A percentile compares a stretch with the other conserved stretches of the same genome.
Conservation (phyloP, 768 basidiomycete species). For the Mycena venus region DNA sequence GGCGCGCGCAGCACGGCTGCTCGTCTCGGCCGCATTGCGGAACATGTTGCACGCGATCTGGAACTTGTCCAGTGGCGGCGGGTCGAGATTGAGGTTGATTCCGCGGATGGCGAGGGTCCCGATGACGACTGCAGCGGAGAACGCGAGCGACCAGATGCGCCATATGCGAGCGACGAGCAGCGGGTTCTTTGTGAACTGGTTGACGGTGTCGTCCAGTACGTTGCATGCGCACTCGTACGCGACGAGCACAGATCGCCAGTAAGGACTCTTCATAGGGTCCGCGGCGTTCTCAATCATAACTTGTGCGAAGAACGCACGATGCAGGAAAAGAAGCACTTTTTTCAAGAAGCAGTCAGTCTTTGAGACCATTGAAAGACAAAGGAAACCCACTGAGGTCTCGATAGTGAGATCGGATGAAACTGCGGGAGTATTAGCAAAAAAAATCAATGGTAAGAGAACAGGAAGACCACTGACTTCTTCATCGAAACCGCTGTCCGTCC, state of each 20-base stretch:
- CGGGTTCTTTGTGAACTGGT: conserved; percentile 59
- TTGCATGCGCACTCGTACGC: conserved; percentile 65
- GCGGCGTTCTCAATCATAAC: conserved; percentile 62
- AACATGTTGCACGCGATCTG: conserved; percentile 63
- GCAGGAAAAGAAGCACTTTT: conserved; percentile 66
- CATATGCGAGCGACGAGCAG: conserved; percentile 64
- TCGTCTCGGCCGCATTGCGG: conserved; percentile 56
- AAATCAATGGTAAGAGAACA: neutral
- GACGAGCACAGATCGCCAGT: conserved; percentile 63
- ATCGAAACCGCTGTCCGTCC: conserved; percentile 56
- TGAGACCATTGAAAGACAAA: neutral
- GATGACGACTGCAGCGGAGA: conserved; percentile 68
- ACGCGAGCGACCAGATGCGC: conserved; percentile 71
- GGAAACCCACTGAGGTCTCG: conserved; percentile 58
- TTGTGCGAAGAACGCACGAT: conserved; percentile 70
- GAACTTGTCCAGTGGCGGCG: conserved; percentile 60
- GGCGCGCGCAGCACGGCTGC: conserved; percentile 63
- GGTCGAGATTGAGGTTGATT: conserved; percentile 57
- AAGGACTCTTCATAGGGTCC: conserved; percentile 62
- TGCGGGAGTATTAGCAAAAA: neutral
- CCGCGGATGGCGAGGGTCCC: conserved; percentile 67
- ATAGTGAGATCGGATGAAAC: conserved; percentile 58
- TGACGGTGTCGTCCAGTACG: conserved; percentile 57
- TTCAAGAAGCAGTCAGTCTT: conserved; percentile 29
- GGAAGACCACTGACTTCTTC: conserved; percentile 35